Base-by-base conservation (phyloP, 2,329 filamentous ascomycete species). In the Dothistroma pini region DNA sequence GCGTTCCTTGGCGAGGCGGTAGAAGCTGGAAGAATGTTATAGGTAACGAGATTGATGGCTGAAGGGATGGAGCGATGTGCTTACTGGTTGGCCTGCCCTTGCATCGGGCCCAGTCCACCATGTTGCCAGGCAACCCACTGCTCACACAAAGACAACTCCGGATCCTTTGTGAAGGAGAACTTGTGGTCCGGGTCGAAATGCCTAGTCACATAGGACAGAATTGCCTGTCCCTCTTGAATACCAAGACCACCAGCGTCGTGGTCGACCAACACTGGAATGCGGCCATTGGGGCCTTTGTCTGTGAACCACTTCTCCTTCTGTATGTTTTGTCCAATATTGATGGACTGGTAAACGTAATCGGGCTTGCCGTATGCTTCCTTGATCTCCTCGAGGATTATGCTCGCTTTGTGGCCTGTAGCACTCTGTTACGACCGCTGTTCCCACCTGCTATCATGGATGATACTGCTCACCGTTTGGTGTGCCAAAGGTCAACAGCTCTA, bases 271-370 rank as follows among this genome's bases (percentile, higher is more conserved):
- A 83, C 85, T 1, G 86, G 85, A 66, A 88, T 88, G 16, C 85
- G 81, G 2, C 86, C 86, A 72, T 89, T 89, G 41, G 86, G 86
- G 61, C 82, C 82, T 32, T 86, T 71, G 41, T 82, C 82, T 0
- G 81, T 84, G 76, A 84, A 89, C 86, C 86, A 89, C 1, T 81
- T 78, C 77, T 88, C 80, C 73, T 89, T 89, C 68, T 89, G 87
- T 31, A 86, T 81, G 75, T 87, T 86, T 69, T 85, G 79, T 60
- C 70, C 68, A 65, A 86, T 88, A 74, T 87, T 80, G 72, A 89
- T 80, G 59, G 71, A 68, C 67, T 88, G 85, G 68, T 75, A 82
- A 4, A 82, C 82, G 74, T 88, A 89, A 14, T 83, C 77, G 14
- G 69, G 70, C 60, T 80, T 78, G 56, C 84, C 84, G 63, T 89